Conservation (phyloP, 768 basidiomycete genomes). For the Clitopilus passeckerianus region DNA sequence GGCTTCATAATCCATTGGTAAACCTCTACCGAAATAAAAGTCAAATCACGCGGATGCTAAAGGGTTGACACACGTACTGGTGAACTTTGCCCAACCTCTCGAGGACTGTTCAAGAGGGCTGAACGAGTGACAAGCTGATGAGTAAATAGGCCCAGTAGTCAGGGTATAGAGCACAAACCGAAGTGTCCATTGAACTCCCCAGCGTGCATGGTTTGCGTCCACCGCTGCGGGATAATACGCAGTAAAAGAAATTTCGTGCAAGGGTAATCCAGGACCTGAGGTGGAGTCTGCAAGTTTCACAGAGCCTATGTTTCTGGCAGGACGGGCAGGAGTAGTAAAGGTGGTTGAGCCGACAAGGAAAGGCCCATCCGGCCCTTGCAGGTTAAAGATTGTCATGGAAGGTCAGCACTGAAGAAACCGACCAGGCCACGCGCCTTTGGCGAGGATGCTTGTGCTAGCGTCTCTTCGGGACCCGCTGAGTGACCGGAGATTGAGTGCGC, state of each 20-base stretch:
- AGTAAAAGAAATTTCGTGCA: conserved; percentile 63
- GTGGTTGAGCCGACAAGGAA: conserved; percentile 59
- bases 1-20: conserved; percentile 43
- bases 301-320: conserved; percentile 32
- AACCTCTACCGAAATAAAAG: conserved; percentile 18
- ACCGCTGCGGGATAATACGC: conserved; percentile 50
- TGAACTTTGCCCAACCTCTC: conserved; percentile 43
- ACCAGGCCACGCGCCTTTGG: no score
- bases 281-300: conserved; percentile 27
- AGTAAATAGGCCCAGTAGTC: no score
- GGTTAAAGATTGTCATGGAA: conserved; percentile 31
- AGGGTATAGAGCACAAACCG: conserved; percentile 31
- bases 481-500: neutral
- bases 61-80: conserved; percentile 25
- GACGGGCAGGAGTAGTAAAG: conserved; percentile 41
- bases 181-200: conserved; percentile 52
- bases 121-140: neutral
- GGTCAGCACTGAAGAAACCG: neutral
- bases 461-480: neutral
- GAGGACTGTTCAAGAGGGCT: conserved; percentile 43
- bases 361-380: conserved; percentile 36
- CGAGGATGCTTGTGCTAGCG: no score
- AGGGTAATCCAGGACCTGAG: conserved; percentile 38
- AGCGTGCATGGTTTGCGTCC: conserved; percentile 5
- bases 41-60: neutral